Conservation (phyloP, 2,329 filamentous ascomycete genomes). For the Aspergillus fumigatiaffinis region DNA sequence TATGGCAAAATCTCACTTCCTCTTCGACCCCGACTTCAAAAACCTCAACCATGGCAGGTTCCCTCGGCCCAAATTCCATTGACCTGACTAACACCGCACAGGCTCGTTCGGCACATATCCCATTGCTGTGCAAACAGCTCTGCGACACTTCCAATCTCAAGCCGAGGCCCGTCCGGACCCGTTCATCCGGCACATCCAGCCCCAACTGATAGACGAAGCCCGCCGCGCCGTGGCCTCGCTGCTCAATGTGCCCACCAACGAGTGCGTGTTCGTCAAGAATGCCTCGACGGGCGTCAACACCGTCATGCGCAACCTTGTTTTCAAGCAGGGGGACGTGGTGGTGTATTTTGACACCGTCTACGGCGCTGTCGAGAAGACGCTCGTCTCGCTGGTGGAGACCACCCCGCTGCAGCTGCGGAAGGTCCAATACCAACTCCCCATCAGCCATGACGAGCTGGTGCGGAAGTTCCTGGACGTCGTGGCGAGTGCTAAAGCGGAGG, state of each 20-base stretch:
- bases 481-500: conserved; percentile 48
- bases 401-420: conserved; percentile 48
- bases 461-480: conserved; percentile 59
- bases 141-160: conserved; percentile 62
- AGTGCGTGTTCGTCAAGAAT: conserved; percentile 75
- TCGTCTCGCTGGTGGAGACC: conserved; percentile 69
- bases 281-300: conserved; percentile 69
- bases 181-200: conserved; percentile 69
- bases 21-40: conserved; percentile 62
- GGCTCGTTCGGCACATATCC: conserved; percentile 78
- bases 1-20: conserved; percentile 59
- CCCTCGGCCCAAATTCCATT: neutral
- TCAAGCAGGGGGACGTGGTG: conserved; percentile 66
- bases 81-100: conserved; percentile 6
- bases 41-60: conserved; percentile 74
- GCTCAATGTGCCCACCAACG: conserved; percentile 62
- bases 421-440: conserved; percentile 64
- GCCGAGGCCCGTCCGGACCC: conserved; percentile 67
- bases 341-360: conserved; percentile 78
- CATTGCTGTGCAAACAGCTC: conserved; percentile 53
- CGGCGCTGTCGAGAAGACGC: conserved; percentile 68
- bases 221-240: conserved; percentile 62
- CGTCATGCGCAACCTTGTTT: conserved; percentile 70
- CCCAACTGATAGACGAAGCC: conserved; percentile 58
- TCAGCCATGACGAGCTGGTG: conserved; percentile 65